Percentiles rank a stretch among this genome's conserved stretches.
phyloP scores from a whole-genome alignment of 805 yeast genomes.

The Debaryomyces maramus region DNA sequence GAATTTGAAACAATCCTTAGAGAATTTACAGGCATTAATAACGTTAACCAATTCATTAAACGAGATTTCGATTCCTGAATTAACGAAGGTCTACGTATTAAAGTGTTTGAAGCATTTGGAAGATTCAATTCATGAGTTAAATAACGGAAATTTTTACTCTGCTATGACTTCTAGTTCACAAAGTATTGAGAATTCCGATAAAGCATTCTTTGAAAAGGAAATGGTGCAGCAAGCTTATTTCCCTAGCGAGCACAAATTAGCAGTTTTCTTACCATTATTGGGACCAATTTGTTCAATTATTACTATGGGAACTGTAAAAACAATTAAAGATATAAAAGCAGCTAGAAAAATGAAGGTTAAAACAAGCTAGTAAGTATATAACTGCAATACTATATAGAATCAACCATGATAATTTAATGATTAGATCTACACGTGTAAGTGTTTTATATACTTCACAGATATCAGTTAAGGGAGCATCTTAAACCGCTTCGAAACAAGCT shows the following conservation, averaged over 20 bases:
- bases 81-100: slow-evolving; percentile 60
- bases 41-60: slow-evolving; percentile 68
- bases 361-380: background rate
- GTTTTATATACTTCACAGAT: no score
- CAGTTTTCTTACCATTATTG: slow-evolving; percentile 85
- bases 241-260: slow-evolving; percentile 94
- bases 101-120: slow-evolving; percentile 47
- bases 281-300: slow-evolving; percentile 82
- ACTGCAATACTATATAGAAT: no score
- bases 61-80: slow-evolving; percentile 80
- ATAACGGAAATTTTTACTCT: slow-evolving; percentile 27
- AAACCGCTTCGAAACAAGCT: background rate
- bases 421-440: no score
- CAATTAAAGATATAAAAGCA: slow-evolving; percentile 37
- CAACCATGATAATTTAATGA: no score
- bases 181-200: slow-evolving; percentile 62
- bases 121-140: slow-evolving; percentile 29
- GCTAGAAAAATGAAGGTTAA: background rate
- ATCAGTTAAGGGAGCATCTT: no score
- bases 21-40: slow-evolving; percentile 70
- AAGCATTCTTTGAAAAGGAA: slow-evolving; percentile 88
- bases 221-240: slow-evolving; percentile 95
- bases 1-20: slow-evolving; percentile 61
- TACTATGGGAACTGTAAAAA: slow-evolving; percentile 49
- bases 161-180: slow-evolving; percentile 43